Evolutionary conservation across 805 yeast species (phyloP).

Genomic region (Pichia eremophila): DNA sequence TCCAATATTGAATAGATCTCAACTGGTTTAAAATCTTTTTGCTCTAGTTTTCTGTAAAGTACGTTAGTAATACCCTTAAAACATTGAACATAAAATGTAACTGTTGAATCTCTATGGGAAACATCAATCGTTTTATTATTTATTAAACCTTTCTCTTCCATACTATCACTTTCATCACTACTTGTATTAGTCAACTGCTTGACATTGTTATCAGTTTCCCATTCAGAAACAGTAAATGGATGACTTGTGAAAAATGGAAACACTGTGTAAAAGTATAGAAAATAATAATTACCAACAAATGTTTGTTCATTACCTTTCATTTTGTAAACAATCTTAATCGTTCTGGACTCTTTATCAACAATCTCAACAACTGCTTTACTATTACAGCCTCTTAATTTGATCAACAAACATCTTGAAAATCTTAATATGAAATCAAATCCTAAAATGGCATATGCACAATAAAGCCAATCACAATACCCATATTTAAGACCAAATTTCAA

Average conservation of each 20-base stretch:
- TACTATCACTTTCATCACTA: too few species aligned
- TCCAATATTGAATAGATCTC: slow-evolving; percentile 1
- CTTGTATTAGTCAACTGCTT: too few species aligned
- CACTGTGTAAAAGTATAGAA: slow-evolving; percentile 4
- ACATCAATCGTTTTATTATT: too few species aligned
- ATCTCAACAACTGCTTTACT: too few species aligned
- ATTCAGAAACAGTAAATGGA: slow-evolving; percentile 44
- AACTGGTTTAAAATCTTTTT: neutral
- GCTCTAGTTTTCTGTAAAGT: neutral
- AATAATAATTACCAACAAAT: slow-evolving; percentile 3
- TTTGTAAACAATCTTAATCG: neutral
- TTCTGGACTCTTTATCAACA: too few species aligned
- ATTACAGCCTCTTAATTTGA: too few species aligned
- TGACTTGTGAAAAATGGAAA: slow-evolving; percentile 46
- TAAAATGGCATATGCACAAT: slow-evolving; percentile 36
- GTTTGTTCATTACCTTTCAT: neutral
- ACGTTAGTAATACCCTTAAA: slow-evolving; percentile 3
- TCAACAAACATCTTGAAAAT: slow-evolving; percentile 13
- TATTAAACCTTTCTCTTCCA: too few species aligned
- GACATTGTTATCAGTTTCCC: neutral
- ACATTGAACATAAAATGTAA: slow-evolving; percentile 4
- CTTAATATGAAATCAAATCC: slow-evolving; percentile 39
- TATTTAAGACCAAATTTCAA: slow-evolving; percentile 4
- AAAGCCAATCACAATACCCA: slow-evolving; percentile 23
- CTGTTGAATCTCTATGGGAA: too few species aligned